Conservation (phyloP, 495 filamentous ascomycete genomes). For the Xylaria telfairii region DNA sequence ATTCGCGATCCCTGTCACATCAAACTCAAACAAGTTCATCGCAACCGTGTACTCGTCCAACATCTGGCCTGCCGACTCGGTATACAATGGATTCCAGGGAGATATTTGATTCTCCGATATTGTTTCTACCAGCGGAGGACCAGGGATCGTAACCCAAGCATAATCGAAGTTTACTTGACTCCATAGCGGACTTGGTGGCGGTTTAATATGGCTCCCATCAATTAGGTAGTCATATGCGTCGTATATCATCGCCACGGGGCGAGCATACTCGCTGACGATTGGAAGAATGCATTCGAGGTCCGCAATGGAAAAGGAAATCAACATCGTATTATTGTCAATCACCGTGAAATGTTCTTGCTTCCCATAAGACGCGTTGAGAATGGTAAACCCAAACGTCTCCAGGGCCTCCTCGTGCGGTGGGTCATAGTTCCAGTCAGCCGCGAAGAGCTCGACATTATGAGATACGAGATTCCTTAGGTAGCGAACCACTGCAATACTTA, state of each 20-base stretch:
- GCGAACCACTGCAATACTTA: not conserved
- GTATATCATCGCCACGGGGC: constrained; percentile 16
- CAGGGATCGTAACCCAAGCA: constrained; percentile 13
- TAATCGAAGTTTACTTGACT: constrained; percentile 4
- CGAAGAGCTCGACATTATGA: constrained; percentile 15
- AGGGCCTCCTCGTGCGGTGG: not conserved
- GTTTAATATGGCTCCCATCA: not conserved
- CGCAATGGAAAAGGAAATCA: constrained; percentile 10
- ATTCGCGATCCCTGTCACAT: constrained; percentile 6
- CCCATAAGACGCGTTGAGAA: not conserved
- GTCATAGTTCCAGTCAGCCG: constrained; percentile 23
- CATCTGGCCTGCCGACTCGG: constrained; percentile 16
- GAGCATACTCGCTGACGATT: constrained; percentile 14
- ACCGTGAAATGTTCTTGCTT: constrained; percentile 13
- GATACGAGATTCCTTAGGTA: constrained; percentile 9
- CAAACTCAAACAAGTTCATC: not conserved
- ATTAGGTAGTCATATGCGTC: constrained; percentile 6
- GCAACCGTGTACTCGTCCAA: constrained; percentile 3
- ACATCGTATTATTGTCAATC: constrained; percentile 23
- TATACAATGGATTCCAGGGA: constrained; percentile 10
- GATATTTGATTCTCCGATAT: not conserved
- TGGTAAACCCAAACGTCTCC: constrained; percentile 2
- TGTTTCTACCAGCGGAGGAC: not conserved
- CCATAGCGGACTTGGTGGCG: constrained; percentile 13
- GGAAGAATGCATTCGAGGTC: constrained; percentile 19